Evolutionary conservation across 257 asterid species (phyloP), one percentile per base, ranked within the genome.

Genomic region (Fraxinus cuspidata): DNA sequence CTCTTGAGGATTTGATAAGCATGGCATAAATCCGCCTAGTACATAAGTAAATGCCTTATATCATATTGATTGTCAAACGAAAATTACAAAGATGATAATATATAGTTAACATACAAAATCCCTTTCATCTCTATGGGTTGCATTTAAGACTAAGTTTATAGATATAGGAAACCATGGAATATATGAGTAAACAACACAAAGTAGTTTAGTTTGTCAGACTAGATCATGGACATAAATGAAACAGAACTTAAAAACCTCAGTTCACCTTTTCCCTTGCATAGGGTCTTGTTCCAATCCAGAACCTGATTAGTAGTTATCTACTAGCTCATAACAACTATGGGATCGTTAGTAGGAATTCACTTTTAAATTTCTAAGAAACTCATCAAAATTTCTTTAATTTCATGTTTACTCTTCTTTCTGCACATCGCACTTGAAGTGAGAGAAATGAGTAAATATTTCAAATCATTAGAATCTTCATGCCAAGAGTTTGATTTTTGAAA

Each of bases 11-110:
- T 78, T 88, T 95, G 98, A 86, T 93, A 95, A 13, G 99, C 98
- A 78, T 95, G 99, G 79, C 98, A 95, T 18, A 93, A 89, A 82
- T 95, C 98, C 47, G 99, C 99, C 97, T 95, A 74, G 35, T 9
- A 73, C 76, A 81, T 71, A 88, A 64, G 68, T 70, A 60, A 75
- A 79, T 70, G 58, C 19, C 74, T 40, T 15, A 74, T 72, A 72
- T 85, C 78, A 84, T 2, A 25, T 60, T 83, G 70, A 49, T 49
- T 15, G 71, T 49, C 23, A 32, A 63, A 74, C 10, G 53, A 74
- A 58, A 58, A n/a, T n/a, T 8, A n/a, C 29, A 58, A n/a, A 23
- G 16, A 58, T 23, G 67, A 7, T 13, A 4, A 7, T 58, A 58
- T n/a, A 8, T 9, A 58, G 15, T 58, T 58, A 8, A 8, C 29